A percentile compares a stretch with the other conserved stretches of the same genome.
These are phyloP conservation scores for Trichaptum fuscoviolaceum DNA, from an alignment of 768 basidiomycete species.

Conservation along the genomic window DNA sequence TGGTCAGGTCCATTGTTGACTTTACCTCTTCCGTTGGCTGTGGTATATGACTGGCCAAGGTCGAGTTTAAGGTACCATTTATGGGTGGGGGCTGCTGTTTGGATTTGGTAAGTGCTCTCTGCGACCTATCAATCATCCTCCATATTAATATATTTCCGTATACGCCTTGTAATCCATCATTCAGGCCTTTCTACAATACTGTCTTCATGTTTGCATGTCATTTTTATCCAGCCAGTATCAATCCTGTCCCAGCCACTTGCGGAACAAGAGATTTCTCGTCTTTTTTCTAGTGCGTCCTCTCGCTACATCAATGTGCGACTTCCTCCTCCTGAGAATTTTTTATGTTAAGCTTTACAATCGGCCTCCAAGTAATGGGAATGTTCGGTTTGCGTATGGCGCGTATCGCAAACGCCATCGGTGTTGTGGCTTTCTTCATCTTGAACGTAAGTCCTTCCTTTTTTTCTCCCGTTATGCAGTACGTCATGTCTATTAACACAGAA, in stretches of 20 bases:
- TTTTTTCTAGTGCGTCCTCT: not conserved
- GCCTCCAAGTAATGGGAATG: constrained; percentile 6
- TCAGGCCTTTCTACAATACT: constrained; percentile 1
- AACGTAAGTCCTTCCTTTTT: not conserved
- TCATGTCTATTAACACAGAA: too few relatives aligned
- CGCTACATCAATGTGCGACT: too few relatives aligned
- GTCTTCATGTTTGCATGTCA: not conserved
- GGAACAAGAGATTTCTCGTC: constrained; percentile 5
- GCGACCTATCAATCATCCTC: too few relatives aligned
- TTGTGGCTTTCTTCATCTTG: not conserved
- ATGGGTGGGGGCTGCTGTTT: constrained; percentile 13
- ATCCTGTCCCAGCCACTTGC: not conserved
- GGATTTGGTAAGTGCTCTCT: constrained; percentile 12
- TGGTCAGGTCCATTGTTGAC: constrained; percentile 9
- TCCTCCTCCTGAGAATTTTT: too few relatives aligned
- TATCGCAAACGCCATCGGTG: not conserved
- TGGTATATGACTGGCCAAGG: constrained; percentile 23
- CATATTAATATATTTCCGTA: too few relatives aligned
- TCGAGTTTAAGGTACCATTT: constrained; percentile 17
- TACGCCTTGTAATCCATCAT: not conserved
- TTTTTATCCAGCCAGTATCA: not conserved
- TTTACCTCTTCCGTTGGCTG: constrained; percentile 21
- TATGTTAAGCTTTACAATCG: not conserved
- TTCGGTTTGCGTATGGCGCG: constrained; percentile 5
- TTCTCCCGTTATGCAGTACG: not conserved